These are phyloP conservation scores for Fomitopsis schrenkii DNA, from an alignment of 1,284 basidiomycete species.

Conservation along the genomic window DNA sequence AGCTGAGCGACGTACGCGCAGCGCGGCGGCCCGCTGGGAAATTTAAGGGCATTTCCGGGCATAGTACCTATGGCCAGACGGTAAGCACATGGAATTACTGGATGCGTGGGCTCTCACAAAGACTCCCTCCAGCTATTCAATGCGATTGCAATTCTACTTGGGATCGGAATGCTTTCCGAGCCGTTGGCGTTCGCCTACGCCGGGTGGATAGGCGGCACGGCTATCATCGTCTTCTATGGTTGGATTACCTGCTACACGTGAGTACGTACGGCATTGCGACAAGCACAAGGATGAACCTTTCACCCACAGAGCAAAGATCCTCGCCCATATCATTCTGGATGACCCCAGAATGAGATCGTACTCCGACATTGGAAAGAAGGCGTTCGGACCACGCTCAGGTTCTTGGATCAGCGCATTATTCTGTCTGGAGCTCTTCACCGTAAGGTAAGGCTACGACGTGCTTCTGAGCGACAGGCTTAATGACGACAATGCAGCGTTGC, in stretches of 20 bases:
- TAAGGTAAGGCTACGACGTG: conserved; percentile 45
- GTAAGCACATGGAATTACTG: conserved; percentile 37
- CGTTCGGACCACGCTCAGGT: conserved; percentile 75
- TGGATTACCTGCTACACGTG: conserved; percentile 86
- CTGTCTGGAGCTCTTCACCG: conserved; percentile 81
- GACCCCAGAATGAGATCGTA: conserved; percentile 78
- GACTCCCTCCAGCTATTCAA: conserved; percentile 71
- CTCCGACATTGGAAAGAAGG: conserved; percentile 84
- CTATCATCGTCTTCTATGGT: conserved; percentile 76
- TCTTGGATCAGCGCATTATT: conserved; percentile 72
- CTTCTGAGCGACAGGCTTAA: not conserved
- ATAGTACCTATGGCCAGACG: conserved; percentile 82
- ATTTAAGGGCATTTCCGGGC: conserved; percentile 34
- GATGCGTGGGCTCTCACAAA: not conserved
- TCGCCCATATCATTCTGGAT: conserved; percentile 69
- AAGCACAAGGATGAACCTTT: not conserved
- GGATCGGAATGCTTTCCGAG: conserved; percentile 88
- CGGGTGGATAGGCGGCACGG: conserved; percentile 78
- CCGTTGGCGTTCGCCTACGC: conserved; percentile 86
- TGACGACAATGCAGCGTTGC: conserved; percentile 54
- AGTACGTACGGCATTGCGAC: conserved; percentile 25
- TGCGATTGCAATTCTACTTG: conserved; percentile 80
- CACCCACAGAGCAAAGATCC: conserved; percentile 69
- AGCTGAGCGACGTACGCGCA: conserved; percentile 12
- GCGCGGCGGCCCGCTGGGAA: not conserved